Conservation (phyloP, 2,329 filamentous ascomycete genomes). For the Verticillium nubilum region DNA sequence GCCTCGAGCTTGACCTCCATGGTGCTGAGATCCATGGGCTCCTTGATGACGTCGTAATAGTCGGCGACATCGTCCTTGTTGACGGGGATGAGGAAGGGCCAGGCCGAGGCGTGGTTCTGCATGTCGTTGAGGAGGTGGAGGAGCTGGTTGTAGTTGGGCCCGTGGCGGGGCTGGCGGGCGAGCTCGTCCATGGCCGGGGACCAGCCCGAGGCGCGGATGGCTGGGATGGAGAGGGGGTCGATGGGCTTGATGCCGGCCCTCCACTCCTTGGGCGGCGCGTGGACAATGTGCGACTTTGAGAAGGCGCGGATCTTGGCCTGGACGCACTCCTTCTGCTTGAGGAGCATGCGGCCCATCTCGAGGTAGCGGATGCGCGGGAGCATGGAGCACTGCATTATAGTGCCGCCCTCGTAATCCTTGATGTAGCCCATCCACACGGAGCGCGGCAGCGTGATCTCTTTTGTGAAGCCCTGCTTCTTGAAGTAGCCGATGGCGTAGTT, state of each 20-base stretch:
- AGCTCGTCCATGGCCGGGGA: constrained; percentile 97
- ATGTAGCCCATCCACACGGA: constrained; percentile 99
- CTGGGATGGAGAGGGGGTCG: constrained; percentile 79
- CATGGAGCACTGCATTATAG: constrained; percentile 99
- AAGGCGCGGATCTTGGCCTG: constrained; percentile 92
- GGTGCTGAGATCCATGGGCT: constrained; percentile 92
- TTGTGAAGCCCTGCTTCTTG: constrained; percentile 98
- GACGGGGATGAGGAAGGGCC: constrained; percentile 92
- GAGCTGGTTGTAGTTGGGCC: constrained; percentile 92
- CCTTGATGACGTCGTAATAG: constrained; percentile 97
- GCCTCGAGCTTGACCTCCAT: constrained; percentile 96
- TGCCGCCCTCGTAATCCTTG: constrained; percentile 98
- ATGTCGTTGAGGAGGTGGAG: constrained; percentile 90
- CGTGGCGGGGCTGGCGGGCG: constrained; percentile 88
- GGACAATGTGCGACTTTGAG: constrained; percentile 81
- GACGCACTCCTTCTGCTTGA: constrained; percentile 95
- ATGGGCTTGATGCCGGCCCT: constrained; percentile 68
- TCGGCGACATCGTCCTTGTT: constrained; percentile 96
- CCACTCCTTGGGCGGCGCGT: constrained; percentile 83
- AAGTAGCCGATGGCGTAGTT: constrained; percentile 99
- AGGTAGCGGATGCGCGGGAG: constrained; percentile 91
- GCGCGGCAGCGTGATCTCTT: constrained; percentile 89
- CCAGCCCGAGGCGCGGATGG: constrained; percentile 91
- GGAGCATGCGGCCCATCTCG: constrained; percentile 84
- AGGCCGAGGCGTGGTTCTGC: constrained; percentile 87